Base-by-base conservation (phyloP, 345 rosid species). In the Euphorbia tirucalli region DNA sequence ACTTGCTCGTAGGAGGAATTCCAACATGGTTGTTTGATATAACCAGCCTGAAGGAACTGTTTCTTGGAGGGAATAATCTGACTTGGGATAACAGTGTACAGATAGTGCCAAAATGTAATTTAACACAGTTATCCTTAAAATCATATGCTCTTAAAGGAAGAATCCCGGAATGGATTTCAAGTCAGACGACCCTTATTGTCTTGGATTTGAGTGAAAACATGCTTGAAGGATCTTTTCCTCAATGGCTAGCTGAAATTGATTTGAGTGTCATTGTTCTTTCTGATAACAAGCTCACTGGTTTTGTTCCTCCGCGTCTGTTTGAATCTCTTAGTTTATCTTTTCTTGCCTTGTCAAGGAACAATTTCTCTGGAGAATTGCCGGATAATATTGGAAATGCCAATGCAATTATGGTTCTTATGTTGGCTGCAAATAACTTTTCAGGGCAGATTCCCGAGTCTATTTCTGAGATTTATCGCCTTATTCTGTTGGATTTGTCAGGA, bases 1-100 rank as follows among this genome's bases (percentile, higher is more conserved):
- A 81, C 62, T 66, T 72, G 18, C 75, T 78, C 14, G n/a, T 50
- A 7, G 82, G 86, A 66, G 70, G 58, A 64, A 78, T 86, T 35
- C 89, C 85, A 18, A 11, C 75, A 19, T 80, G 82, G 87, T 66
- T 86, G 79, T 75, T 86, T 72, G 75, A 82, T 24, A 58, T 77
- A 43, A 22, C 50, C 71, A 69, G 66, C 69, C 75, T 86, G 39
- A 62, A 25, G 81, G 39, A 50, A 0, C 61, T 86, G 64, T 64
- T 24, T 43, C 71, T 86, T 2, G 86, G 81, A 65, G 82, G 79
- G n/a, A 82, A 75, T 69, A 78, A 84, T 24, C 81, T 86, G 61
- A 79, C 75, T 5, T 84, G 84, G 85, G 62, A 78, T 75, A 78
- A 78, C 57, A 62, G 9, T 14, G 79, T 46, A 4, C 63, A 25